Conservation (phyloP, 208 protist species). For the Entamoeba histolytica region DNA sequence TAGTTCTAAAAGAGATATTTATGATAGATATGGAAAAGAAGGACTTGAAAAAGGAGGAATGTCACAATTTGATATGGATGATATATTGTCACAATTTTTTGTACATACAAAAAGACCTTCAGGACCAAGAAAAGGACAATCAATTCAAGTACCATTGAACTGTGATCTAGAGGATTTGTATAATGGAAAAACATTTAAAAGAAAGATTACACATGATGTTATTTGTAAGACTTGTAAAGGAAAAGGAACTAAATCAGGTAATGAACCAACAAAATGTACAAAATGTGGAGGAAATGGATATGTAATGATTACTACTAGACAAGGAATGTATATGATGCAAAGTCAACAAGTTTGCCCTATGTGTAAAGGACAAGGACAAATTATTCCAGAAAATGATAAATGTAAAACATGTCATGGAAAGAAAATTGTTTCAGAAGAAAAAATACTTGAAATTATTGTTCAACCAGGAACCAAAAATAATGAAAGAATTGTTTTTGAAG, state of each 20-base stretch:
- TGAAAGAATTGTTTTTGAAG: conserved; percentile 1
- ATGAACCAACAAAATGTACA: not conserved
- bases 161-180: not conserved
- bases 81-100: conserved; percentile 1
- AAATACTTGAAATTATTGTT: conserved; percentile 13
- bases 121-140: not conserved
- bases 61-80: not conserved
- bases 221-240: not conserved
- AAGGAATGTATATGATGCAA: not conserved
- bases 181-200: not conserved
- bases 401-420: not conserved
- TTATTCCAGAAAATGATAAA: not conserved
- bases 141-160: not conserved
- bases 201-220: not conserved
- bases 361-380: not conserved
- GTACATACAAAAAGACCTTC: not conserved
- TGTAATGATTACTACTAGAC: not conserved
- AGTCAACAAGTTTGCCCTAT: not conserved
- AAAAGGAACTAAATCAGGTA: not conserved
- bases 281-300: not conserved
- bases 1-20: conserved; percentile 69
- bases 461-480: conserved; percentile 7
- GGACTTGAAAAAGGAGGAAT: conserved; percentile 58
- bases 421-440: not conserved
- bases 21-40: conserved; percentile 87